phyloP scores from a whole-genome alignment of 116 monocot species.

The Dioscorea cayenensis region DNA sequence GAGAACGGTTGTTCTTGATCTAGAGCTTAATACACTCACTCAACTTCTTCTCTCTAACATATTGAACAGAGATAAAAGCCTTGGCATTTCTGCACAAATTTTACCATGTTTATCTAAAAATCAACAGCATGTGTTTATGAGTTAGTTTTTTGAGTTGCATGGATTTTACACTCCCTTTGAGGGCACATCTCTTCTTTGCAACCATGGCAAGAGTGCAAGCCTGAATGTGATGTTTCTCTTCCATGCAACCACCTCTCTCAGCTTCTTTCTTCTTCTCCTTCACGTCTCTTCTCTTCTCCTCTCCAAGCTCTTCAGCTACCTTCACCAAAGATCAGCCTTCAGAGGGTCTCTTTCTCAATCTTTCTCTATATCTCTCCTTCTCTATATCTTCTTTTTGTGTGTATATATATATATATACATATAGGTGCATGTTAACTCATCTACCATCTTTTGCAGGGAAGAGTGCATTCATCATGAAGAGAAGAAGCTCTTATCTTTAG shows the following conservation, averaged over 20 bases:
- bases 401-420: too few relatives aligned
- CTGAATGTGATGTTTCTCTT: slow-evolving; percentile 25
- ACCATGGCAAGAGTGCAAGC: slow-evolving; percentile 12
- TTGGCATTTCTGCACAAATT: too few relatives aligned
- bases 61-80: too few relatives aligned
- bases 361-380: too few relatives aligned
- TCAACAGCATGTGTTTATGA: too few relatives aligned
- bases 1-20: too few relatives aligned
- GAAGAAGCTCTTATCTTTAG: slow-evolving; percentile 4
- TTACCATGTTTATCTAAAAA: too few relatives aligned
- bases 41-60: too few relatives aligned
- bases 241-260: slow-evolving; percentile 22
- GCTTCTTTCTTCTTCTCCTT: slow-evolving; percentile 34
- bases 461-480: background rate
- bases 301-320: slow-evolving; percentile 37
- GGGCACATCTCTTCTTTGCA: background rate
- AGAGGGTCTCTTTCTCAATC: slow-evolving; percentile 10
- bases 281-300: slow-evolving; percentile 35
- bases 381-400: too few relatives aligned
- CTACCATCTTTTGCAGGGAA: too few relatives aligned
- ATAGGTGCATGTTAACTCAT: too few relatives aligned
- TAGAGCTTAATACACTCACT: too few relatives aligned
- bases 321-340: slow-evolving; percentile 10
- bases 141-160: slow-evolving; percentile 17
- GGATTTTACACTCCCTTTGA: slow-evolving; percentile 18